phyloP scores from a whole-genome alignment of 306 rosid genomes.

The Sindora glabra region DNA sequence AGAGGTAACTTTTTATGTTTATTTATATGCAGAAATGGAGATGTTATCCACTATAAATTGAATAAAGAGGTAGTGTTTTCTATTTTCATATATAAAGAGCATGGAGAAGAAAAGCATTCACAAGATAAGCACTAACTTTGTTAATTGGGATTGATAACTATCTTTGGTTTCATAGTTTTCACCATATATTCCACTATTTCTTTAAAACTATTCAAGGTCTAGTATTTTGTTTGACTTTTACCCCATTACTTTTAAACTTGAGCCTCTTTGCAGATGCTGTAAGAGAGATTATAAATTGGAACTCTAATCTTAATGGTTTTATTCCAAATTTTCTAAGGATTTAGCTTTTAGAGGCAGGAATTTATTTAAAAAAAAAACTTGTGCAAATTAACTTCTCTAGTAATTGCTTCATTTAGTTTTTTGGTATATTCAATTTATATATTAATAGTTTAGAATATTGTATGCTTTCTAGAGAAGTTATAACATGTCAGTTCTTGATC shows the following conservation, averaged over 20 bases:
- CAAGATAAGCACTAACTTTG: constrained; percentile 22
- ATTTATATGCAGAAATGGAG: constrained; percentile 16
- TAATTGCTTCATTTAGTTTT: too few species aligned
- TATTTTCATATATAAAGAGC: constrained; percentile 12
- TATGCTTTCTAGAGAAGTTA: too few species aligned
- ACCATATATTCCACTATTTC: constrained; percentile 6
- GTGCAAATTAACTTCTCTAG: too few species aligned
- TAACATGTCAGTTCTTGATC: too few species aligned
- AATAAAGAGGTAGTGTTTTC: constrained; percentile 20
- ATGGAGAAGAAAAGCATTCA: constrained; percentile 21
- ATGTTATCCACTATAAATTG: constrained; percentile 16
- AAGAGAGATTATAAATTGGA: too few species aligned
- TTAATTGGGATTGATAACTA: constrained; percentile 24
- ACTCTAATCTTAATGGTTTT: too few species aligned
- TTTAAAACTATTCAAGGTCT: constrained; percentile 22
- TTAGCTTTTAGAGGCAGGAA: too few species aligned
- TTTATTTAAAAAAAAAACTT: too few species aligned
- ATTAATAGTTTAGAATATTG: too few species aligned
- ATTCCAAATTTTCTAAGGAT: too few species aligned
- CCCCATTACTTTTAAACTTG: constrained; percentile 36
- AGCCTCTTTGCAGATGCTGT: constrained; percentile 38
- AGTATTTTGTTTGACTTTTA: constrained; percentile 25
- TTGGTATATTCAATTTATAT: too few species aligned
- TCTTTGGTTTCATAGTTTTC: constrained; percentile 21
- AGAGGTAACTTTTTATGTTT: neutral